A percentile compares a stretch with the other conserved stretches of the same genome.
Evolutionary conservation across 352 stramenopile genomes (phyloP).

Genomic region (Thalassiosira delicatula): DNA sequence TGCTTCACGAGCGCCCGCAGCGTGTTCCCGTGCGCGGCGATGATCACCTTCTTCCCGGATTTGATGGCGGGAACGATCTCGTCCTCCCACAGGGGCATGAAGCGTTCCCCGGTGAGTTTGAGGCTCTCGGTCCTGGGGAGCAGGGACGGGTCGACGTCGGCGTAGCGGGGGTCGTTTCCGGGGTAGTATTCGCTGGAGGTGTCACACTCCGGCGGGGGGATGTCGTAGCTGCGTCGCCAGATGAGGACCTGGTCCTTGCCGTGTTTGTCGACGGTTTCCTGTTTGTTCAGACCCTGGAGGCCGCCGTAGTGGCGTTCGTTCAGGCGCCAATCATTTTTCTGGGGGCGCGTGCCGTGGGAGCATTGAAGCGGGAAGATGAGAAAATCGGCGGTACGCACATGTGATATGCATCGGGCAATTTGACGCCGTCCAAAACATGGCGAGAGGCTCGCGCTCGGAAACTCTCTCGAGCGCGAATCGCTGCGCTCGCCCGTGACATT

Average conservation of each 20-base stretch:
- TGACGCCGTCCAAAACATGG: too few species aligned
- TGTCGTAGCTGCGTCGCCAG: slow-evolving; percentile 97
- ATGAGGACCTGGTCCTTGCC: slow-evolving; percentile 94
- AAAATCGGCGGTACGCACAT: too few species aligned
- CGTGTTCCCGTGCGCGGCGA: slow-evolving; percentile 97
- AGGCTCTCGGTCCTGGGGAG: slow-evolving; percentile 90
- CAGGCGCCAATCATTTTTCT: slow-evolving; percentile 87
- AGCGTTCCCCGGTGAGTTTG: slow-evolving; percentile 91
- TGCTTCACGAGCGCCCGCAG: slow-evolving; percentile 97
- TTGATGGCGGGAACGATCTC: slow-evolving; percentile 93
- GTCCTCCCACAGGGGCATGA: slow-evolving; percentile 95
- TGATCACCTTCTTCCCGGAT: slow-evolving; percentile 94
- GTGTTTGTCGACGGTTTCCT: slow-evolving; percentile 98
- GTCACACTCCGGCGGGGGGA: slow-evolving; percentile 92
- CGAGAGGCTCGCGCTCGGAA: too few species aligned
- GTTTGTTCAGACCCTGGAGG: slow-evolving; percentile 97
- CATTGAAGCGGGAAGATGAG: too few species aligned
- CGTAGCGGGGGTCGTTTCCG: slow-evolving; percentile 82
- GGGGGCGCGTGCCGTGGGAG: slow-evolving; percentile 90
- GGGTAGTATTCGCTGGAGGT: slow-evolving; percentile 79
- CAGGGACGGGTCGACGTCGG: slow-evolving; percentile 65
- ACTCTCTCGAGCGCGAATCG: too few species aligned
- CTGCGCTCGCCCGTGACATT: too few species aligned
- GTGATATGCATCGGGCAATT: too few species aligned
- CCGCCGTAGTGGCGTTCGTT: slow-evolving; percentile 98